A percentile compares a stretch with the other conserved stretches of the same genome.
phyloP scores from a whole-genome alignment of 257 asterid genomes.

The Petrea volubilis region DNA sequence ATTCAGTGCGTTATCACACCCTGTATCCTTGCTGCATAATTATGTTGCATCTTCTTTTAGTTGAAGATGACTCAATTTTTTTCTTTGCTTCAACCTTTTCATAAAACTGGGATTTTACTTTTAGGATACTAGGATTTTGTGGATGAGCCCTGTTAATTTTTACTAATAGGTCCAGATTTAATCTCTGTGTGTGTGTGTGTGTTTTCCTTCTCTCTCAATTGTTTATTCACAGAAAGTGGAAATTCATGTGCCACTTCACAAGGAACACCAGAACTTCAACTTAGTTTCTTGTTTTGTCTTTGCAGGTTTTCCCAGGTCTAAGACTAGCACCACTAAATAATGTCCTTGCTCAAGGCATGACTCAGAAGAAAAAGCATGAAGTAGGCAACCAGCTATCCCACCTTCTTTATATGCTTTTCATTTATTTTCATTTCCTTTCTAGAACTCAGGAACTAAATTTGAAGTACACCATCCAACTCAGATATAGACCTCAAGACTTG shows the following conservation, averaged over 20 bases:
- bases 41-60: slow-evolving; percentile 6
- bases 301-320: slow-evolving; percentile 74
- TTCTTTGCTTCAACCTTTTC: slow-evolving; percentile 6
- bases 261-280: slow-evolving; percentile 9
- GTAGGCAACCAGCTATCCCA: slow-evolving; percentile 40
- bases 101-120: slow-evolving; percentile 2
- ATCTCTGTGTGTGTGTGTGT: background rate
- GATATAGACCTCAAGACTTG: background rate
- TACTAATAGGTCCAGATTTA: background rate
- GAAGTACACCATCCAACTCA: slow-evolving; percentile 9
- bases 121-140: background rate
- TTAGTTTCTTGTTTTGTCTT: slow-evolving; percentile 13
- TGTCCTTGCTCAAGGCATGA: slow-evolving; percentile 92
- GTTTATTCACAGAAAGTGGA: background rate
- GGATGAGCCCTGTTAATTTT: slow-evolving; percentile 9
- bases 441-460: slow-evolving; percentile 10
- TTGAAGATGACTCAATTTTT: slow-evolving; percentile 13
- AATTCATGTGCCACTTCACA: slow-evolving; percentile 6
- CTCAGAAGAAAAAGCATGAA: slow-evolving; percentile 91
- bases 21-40: background rate
- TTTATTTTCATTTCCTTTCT: slow-evolving; percentile 18
- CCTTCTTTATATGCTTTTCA: slow-evolving; percentile 15
- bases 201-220: slow-evolving; percentile 1
- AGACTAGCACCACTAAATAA: slow-evolving; percentile 49
- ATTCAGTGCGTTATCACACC: slow-evolving; percentile 8